phyloP scores from a whole-genome alignment of 352 stramenopile genomes.

The Phytophthora pistaciae region DNA sequence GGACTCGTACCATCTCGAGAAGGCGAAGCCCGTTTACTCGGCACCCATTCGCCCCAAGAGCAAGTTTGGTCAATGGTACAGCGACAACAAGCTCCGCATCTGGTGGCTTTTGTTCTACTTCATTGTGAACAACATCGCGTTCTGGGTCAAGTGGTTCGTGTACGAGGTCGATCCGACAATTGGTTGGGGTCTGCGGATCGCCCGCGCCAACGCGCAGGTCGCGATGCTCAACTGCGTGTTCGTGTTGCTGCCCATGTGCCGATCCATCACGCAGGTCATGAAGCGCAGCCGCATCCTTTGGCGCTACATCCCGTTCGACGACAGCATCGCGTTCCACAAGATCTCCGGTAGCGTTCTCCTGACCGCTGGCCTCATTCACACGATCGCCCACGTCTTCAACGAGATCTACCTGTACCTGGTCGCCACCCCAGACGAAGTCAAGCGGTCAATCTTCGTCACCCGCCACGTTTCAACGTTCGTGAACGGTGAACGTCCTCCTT shows the following conservation, averaged over 20 bases:
- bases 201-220: conserved; percentile 70
- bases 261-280: conserved; percentile 68
- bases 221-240: conserved; percentile 78
- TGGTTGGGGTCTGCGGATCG: conserved; percentile 68
- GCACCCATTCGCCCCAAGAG: conserved; percentile 43
- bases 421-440: conserved; percentile 63
- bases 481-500: conserved; percentile 52
- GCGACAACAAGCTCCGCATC: conserved; percentile 73
- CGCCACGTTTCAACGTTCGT: conserved; percentile 53
- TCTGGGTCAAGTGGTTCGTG: conserved; percentile 66
- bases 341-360: conserved; percentile 65
- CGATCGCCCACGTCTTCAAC: conserved; percentile 66
- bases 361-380: conserved; percentile 62
- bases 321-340: conserved; percentile 81
- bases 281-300: conserved; percentile 62
- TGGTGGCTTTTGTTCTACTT: conserved; percentile 80
- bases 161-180: conserved; percentile 78
- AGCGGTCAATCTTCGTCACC: conserved; percentile 60
- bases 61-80: conserved; percentile 70
- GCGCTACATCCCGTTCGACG: conserved; percentile 79
- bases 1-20: conserved; percentile 54
- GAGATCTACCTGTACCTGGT: conserved; percentile 76
- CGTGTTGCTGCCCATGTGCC: conserved; percentile 79
- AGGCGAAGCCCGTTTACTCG: conserved; percentile 36
- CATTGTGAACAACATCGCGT: conserved; percentile 62